These are phyloP conservation scores for Citrus reticulata DNA, from an alignment of 345 rosid species.

Conservation along the genomic window DNA sequence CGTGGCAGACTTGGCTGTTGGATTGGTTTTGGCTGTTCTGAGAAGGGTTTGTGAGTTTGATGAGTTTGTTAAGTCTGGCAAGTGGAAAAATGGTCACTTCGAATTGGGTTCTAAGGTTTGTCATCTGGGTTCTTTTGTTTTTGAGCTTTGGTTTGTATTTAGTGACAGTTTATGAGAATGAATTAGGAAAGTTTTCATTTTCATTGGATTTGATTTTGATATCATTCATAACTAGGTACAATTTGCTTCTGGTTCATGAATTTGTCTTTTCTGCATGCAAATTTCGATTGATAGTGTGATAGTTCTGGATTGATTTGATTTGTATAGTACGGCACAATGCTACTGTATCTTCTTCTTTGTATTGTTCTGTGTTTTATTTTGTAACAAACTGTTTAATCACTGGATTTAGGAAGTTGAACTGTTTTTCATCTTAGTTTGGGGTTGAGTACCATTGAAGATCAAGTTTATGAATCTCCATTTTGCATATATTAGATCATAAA, in stretches of 20 bases:
- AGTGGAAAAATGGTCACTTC: slow-evolving; percentile 66
- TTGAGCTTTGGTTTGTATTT: neutral
- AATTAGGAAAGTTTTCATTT: neutral
- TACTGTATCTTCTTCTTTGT: neutral
- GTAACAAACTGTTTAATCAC: neutral
- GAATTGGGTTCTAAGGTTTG: slow-evolving; percentile 72
- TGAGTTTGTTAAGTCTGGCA: slow-evolving; percentile 63
- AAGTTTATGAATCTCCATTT: neutral
- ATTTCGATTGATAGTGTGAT: neutral
- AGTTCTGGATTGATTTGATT: neutral
- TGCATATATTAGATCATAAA: neutral
- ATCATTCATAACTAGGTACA: neutral
- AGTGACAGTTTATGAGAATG: neutral
- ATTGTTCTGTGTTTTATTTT: neutral
- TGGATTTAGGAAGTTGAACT: neutral
- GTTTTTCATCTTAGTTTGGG: neutral
- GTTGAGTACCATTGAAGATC: neutral
- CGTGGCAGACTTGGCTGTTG: slow-evolving; percentile 85
- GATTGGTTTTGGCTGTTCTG: slow-evolving; percentile 61
- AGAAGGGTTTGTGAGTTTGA: slow-evolving; percentile 68
- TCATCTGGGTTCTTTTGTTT: slow-evolving; percentile 8
- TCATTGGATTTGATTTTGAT: neutral
- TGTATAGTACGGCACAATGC: neutral
- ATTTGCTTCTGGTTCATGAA: neutral
- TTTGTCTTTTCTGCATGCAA: neutral